phyloP scores from a whole-genome alignment of 2,329 filamentous ascomycete species.

The Dothiorella sarmentorum region DNA sequence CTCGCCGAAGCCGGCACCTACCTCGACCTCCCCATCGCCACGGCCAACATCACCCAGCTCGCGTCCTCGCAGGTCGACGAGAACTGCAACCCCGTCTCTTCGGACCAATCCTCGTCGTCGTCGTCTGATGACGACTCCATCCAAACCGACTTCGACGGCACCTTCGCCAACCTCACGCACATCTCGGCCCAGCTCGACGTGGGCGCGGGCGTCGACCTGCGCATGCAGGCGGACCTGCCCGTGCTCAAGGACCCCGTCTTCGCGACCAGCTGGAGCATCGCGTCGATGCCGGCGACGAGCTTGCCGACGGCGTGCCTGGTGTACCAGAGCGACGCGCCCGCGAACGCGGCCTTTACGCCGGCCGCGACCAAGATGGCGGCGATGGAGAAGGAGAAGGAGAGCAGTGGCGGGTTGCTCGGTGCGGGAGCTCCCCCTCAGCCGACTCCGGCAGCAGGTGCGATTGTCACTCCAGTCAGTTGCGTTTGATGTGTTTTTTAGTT shows the following conservation, averaged over 20 bases:
- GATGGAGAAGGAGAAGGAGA: background rate
- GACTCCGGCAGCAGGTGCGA: background rate
- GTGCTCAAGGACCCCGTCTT: background rate
- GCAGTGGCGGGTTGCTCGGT: background rate
- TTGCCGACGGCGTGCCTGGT: conserved; percentile 2
- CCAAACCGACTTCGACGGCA: background rate
- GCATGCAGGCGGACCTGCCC: conserved; percentile 5
- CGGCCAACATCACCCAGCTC: conserved; percentile 6
- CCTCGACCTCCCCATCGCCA: conserved; percentile 29
- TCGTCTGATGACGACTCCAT: background rate
- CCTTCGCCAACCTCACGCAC: conserved; percentile 8
- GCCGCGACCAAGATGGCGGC: conserved; percentile 1
- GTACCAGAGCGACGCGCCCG: conserved; percentile 1
- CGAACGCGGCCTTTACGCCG: background rate
- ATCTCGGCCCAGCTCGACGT: background rate
- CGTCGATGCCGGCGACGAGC: background rate
- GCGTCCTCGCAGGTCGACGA: background rate
- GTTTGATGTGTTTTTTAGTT: background rate
- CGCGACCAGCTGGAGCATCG: background rate
- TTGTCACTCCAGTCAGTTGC: background rate
- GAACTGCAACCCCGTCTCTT: no score
- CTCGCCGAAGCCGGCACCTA: conserved; percentile 29
- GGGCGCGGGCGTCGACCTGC: background rate
- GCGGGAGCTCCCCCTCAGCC: background rate
- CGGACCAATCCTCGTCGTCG: no score